Base-by-base conservation (phyloP, 202 grass and related monocot species). In the Setaria italica region DNA sequence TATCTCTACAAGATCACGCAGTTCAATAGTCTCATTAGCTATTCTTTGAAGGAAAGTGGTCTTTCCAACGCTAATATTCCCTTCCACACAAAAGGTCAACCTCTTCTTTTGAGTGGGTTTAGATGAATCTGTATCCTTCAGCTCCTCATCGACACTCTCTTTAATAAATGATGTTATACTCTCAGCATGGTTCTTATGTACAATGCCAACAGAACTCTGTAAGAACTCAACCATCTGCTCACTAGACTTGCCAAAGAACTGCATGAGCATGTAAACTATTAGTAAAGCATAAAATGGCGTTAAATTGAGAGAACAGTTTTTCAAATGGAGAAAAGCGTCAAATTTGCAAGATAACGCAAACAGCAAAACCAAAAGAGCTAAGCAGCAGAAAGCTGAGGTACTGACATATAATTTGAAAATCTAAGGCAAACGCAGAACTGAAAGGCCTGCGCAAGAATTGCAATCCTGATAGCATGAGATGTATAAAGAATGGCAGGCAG, bases 61-160 rank as follows among this genome's bases (percentile, higher is more conserved):
- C 67, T 99, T 99, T 37, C 97, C 97, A 55, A 99, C 97, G 78
- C 97, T 99, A 20, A 96, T 96, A 85, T 99, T 99, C 72, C 97
- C 97, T 90, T 99, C 97, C 39, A 99, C 97, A 68, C 94, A 99
- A 85, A 99, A 99, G 57, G 97, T 99, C 53, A 99, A 85, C 67
- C 94, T 90, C 66, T 95, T 92, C 73, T 92, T 94, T 59, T 72
- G 81, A 73, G 78, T 59, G 76, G 80, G 49, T 54, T 85, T 85
- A 85, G 84, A 55, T 42, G 79, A 79, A 54, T 90, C 85, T 66
- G 60, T 72, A 60, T 95, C 92, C 88, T 91, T 87, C 59, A 91
- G 66, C 43, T 96, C 97, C 50, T 95, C 84, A 81, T 94, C 92
- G 48, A 99, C 92, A 72, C 90, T 92, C 84, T 94, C 92, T 89